Percentiles rank a stretch among this genome's conserved stretches.
phyloP scores from a whole-genome alignment of 1,284 basidiomycete genomes.

The Naganishia sp. region DNA sequence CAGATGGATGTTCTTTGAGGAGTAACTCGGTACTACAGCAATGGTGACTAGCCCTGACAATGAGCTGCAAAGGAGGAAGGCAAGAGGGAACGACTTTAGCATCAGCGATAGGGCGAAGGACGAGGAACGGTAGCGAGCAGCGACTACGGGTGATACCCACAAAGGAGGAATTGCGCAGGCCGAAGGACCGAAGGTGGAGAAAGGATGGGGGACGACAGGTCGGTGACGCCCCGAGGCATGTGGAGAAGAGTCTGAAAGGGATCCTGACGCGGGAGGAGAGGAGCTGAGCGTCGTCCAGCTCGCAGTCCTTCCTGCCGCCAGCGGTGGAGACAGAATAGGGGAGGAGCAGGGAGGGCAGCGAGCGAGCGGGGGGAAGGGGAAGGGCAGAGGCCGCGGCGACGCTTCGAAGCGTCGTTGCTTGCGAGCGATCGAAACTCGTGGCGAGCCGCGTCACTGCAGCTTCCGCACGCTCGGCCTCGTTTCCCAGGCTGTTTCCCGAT shows the following conservation, averaged over 20 bases:
- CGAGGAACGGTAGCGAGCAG: constrained; percentile 7
- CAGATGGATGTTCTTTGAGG: constrained; percentile 17
- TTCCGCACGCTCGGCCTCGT: too few relatives aligned
- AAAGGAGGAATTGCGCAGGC: constrained; percentile 27
- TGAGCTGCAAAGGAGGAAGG: constrained; percentile 13
- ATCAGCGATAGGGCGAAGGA: not conserved
- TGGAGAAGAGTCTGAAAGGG: constrained; percentile 24
- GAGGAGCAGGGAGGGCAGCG: not conserved
- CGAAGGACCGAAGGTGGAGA: constrained; percentile 29
- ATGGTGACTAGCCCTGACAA: constrained; percentile 17
- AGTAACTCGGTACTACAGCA: constrained; percentile 1
- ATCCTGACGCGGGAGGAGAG: constrained; percentile 8
- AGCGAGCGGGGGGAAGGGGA: not conserved
- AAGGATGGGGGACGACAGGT: not conserved
- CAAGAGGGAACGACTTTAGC: constrained; percentile 24
- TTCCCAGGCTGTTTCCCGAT: too few relatives aligned
- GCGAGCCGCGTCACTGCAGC: too few relatives aligned
- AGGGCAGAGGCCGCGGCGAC: not conserved
- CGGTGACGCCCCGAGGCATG: constrained; percentile 18
- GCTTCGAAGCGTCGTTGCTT: not conserved
- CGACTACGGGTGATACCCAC: constrained; percentile 22
- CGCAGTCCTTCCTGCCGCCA: not conserved
- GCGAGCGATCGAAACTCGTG: too few relatives aligned
- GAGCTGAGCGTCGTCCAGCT: constrained; percentile 1
- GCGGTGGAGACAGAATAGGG: constrained; percentile 4